Evolutionary conservation across 2,329 filamentous ascomycete genomes (phyloP), one percentile per base, ranked within the genome.

Genomic region (Leptographium wingfieldii): DNA sequence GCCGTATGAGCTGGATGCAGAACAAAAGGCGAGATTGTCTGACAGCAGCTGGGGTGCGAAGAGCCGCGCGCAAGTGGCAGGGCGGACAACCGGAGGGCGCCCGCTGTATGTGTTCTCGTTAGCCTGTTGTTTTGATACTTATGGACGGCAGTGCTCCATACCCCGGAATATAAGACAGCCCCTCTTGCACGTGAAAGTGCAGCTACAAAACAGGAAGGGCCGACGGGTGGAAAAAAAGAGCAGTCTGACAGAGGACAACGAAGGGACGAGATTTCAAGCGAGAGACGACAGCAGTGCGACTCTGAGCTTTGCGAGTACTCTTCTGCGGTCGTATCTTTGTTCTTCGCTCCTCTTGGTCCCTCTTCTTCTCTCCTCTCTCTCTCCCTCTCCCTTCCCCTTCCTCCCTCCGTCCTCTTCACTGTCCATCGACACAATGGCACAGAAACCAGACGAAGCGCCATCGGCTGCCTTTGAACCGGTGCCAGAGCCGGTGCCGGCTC

Each of bases 361-460:
- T 16, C 3, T 25, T 25, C 48, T 12, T 51, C 48, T 14, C 29
- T 16, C 14, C 43, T 48, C 16, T 2, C 6, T 25, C 43, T n/a
- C 16, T 31, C 16, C n/a, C 27, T 19, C 5, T 49, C 29, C 9
- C 43, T 48, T 27, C n/a, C 35, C 29, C 2, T 2, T 31, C 29
- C 19, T 48, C 29, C 27, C 52, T 29, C 25, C 5, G 29, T 33
- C 10, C 31, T 27, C 56, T 27, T 22, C 12, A 49, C 40, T 25
- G 40, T n/a, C 25, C 48, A 31, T 51, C 54, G 55, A 33, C 19
- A 40, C 38, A 40, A 40, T 40, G 38, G 31, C 52, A 10, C 33
- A 55, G 14, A 55, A 64, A 66, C 19, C 63, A 65, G 67, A 31
- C 38, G 38, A 40, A 16, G 38, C 38, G 51, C 33, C 59, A 55